Evolutionary conservation across 2,329 filamentous ascomycete species (phyloP).

Genomic region (Coniochaeta sp.): DNA sequence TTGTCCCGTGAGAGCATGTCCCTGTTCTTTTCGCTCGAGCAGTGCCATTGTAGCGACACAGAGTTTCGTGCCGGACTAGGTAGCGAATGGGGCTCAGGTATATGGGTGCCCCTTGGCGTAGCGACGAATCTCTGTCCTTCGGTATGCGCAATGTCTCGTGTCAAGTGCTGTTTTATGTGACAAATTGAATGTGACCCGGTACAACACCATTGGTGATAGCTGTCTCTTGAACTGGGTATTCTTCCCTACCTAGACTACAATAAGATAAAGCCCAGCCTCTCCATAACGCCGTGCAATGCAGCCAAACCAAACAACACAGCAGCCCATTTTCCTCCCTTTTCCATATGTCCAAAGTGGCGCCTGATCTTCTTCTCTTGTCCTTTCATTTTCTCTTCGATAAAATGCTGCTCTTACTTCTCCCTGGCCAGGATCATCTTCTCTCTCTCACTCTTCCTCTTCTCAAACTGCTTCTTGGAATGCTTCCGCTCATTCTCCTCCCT

Average conservation of each 20-base stretch:
- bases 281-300: neutral
- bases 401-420: slow-evolving; percentile 35
- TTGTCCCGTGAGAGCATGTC: no score
- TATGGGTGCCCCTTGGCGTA: no score
- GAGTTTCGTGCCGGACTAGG: no score
- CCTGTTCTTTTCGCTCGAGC: no score
- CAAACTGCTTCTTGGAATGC: slow-evolving; percentile 77
- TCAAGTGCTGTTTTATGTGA: no score
- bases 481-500: slow-evolving; percentile 91
- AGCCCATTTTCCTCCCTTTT: neutral
- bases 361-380: neutral
- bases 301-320: neutral
- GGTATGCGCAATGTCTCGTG: no score
- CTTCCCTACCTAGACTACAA: neutral
- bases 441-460: slow-evolving; percentile 48
- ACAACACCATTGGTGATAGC: no score
- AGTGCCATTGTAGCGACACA: no score
- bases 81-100: no score
- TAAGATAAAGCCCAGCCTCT: neutral
- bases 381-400: neutral
- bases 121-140: no score
- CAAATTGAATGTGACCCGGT: no score
- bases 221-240: neutral
- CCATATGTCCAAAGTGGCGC: neutral
- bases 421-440: slow-evolving; percentile 84